Evolutionary conservation across 768 basidiomycete genomes (phyloP), one percentile per base, ranked within the genome.

Genomic region (Tephrocybe sp.): DNA sequence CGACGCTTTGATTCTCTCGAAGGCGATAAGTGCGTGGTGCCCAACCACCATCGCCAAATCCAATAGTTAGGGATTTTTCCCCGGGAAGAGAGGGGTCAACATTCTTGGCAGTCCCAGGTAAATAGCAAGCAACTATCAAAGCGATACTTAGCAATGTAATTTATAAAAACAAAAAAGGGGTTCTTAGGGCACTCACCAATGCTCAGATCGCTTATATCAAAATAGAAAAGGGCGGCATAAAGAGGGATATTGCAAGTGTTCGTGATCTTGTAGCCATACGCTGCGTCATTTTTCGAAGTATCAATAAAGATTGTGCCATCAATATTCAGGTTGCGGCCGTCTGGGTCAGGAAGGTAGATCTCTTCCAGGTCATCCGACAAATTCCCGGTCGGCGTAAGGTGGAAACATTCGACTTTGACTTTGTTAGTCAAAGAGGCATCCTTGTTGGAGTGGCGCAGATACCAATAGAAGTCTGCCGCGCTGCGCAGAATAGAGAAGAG

Each of bases 141-240:
- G n/a, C n/a, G n/a, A n/a, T n/a, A n/a, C n/a, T n/a, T n/a, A n/a
- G n/a, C n/a, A n/a, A n/a, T n/a, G n/a, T n/a, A n/a, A n/a, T n/a
- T n/a, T n/a, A 30, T 5, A 30, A 11, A 30, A 30, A 30, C 11
- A 11, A 30, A 30, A 30, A 30, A 30, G 28, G n/a, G n/a, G n/a
- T n/a, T n/a, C n/a, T n/a, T 30, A 30, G 11, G 11, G 28, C 34
- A 50, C 8, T 43, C 12, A 51, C 50, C 28, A 18, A 51, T 51
- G 18, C 20, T 32, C 4, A 45, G n/a, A 20, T 51, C 17, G 26
- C 44, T 45, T 2, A 40, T 20, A 18, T 45, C 44, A 11, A 51
- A 51, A 8, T 45, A 51, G n/a, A 51, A 20, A 17, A 51, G 43
- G 7, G 37, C 50, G 6, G 18, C 50, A 33, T 51, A 40, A 6